These are phyloP conservation scores for Eucalyptus marginata DNA, from an alignment of 345 rosid species.

Conservation along the genomic window DNA sequence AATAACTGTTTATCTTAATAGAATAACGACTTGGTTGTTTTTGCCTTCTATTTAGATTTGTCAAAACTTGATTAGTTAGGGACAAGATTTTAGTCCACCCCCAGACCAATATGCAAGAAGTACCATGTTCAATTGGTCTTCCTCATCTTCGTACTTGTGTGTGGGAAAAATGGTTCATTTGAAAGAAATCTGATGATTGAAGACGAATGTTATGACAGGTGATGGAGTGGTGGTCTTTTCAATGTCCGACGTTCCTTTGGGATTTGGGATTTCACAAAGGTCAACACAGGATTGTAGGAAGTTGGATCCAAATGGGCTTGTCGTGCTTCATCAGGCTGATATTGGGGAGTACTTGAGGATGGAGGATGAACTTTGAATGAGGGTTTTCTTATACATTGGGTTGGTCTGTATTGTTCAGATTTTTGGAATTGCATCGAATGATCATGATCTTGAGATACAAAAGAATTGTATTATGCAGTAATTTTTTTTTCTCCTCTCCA, in stretches of 20 bases:
- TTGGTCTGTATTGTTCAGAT: neutral
- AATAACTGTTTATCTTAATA: neutral
- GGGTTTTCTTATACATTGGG: neutral
- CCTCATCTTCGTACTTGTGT: neutral
- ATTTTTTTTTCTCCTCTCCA: neutral
- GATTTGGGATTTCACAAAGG: constrained; percentile 75
- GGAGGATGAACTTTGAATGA: constrained; percentile 72
- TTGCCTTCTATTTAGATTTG: neutral
- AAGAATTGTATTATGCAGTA: neutral
- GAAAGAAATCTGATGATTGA: neutral
- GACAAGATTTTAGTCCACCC: neutral
- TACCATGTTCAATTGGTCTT: neutral
- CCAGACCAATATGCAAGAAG: neutral
- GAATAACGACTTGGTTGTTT: neutral
- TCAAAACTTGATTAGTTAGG: neutral
- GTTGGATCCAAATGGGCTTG: constrained; percentile 77
- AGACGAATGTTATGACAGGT: constrained; percentile 15
- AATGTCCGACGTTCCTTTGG: constrained; percentile 77
- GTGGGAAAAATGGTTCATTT: neutral
- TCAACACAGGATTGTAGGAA: constrained; percentile 85
- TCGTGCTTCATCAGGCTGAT: constrained; percentile 80
- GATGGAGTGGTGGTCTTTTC: constrained; percentile 90
- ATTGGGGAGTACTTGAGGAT: constrained; percentile 84
- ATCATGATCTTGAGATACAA: neutral
- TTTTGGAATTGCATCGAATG: neutral